Conservation (phyloP, 2,329 filamentous ascomycete species). For the Alternaria brassicae region DNA sequence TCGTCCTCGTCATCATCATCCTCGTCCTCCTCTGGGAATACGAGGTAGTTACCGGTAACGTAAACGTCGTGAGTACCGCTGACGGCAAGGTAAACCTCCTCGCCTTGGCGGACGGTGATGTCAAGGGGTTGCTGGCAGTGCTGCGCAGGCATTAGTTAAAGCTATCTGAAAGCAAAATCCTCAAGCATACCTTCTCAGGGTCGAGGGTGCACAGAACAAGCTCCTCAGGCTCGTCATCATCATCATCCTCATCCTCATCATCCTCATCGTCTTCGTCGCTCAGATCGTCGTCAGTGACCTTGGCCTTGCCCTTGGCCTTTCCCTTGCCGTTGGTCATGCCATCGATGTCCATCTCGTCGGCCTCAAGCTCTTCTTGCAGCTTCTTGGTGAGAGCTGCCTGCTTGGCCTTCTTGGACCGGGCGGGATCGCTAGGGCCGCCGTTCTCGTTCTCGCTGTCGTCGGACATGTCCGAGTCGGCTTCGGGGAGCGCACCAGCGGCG, state of each 20-base stretch:
- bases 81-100: slow-evolving; percentile 91
- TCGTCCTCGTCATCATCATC: slow-evolving; percentile 67
- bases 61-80: slow-evolving; percentile 88
- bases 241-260: slow-evolving; percentile 55
- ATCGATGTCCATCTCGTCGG: slow-evolving; percentile 78
- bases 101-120: slow-evolving; percentile 86
- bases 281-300: slow-evolving; percentile 74
- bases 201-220: slow-evolving; percentile 96
- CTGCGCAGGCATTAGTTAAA: slow-evolving; percentile 59
- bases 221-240: slow-evolving; percentile 76
- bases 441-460: slow-evolving; percentile 68
- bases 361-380: slow-evolving; percentile 71
- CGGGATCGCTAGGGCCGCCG: slow-evolving; percentile 88
- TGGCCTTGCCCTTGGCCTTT: slow-evolving; percentile 60
- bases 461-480: slow-evolving; percentile 48
- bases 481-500: slow-evolving; percentile 45
- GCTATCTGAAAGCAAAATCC: slow-evolving; percentile 33
- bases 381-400: slow-evolving; percentile 79
- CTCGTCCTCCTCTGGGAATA: slow-evolving; percentile 67
- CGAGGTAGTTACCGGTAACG: slow-evolving; percentile 95
- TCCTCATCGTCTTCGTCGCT: slow-evolving; percentile 70
- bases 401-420: slow-evolving; percentile 86
- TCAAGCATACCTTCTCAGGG: slow-evolving; percentile 77
- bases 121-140: slow-evolving; percentile 95
- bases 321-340: slow-evolving; percentile 62